Evolutionary conservation across 169 alveolate species (phyloP), one percentile per base, ranked within the genome.

Genomic region (Plasmodium inui): DNA sequence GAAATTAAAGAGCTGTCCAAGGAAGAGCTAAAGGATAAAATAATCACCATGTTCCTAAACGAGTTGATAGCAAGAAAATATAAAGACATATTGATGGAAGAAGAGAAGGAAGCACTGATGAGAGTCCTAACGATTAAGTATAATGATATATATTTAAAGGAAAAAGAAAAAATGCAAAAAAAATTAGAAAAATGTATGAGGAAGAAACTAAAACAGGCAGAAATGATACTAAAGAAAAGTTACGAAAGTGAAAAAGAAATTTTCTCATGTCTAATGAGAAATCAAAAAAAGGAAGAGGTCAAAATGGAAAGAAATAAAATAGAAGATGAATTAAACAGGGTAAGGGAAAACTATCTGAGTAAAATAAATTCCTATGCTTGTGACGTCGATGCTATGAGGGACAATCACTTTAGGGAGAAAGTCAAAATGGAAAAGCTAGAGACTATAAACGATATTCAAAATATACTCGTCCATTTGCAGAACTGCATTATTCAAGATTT

Each of bases 401-500:
- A 79, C 12, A 73, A 22, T 12, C 32, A 67, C 46, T 19, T 67
- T 39, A 39, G 72, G 14, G 91, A 89, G n/a, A 44, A 79, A 50
- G 50, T 67, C 22, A 89, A 50, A 61, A 53, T 79, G 53, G 44
- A 30, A 12, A 89, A 89, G 7, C 73, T 89, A 89, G 50, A 89
- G 26, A 28, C 32, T 9, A 80, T 89, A 53, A 89, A 46, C 34
- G 82, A 80, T 39, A 89, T 89, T 14, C 90, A 80, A 80, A 71
- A 89, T 61, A 67, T 80, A 34, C 9, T 89, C 8, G 84, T 89
- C 22, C 17, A 78, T 80, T 34, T 89, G 82, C 94, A 89, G 37
- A 89, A 89, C 82, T 89, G 94, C 44, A 37, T 89, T 79, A 79
- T 89, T 26, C 94, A 89, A 57, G 90, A 89, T 50, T 55, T 89